Conservation (phyloP, 176 grass and related monocot species). For the Juncus effusus region DNA sequence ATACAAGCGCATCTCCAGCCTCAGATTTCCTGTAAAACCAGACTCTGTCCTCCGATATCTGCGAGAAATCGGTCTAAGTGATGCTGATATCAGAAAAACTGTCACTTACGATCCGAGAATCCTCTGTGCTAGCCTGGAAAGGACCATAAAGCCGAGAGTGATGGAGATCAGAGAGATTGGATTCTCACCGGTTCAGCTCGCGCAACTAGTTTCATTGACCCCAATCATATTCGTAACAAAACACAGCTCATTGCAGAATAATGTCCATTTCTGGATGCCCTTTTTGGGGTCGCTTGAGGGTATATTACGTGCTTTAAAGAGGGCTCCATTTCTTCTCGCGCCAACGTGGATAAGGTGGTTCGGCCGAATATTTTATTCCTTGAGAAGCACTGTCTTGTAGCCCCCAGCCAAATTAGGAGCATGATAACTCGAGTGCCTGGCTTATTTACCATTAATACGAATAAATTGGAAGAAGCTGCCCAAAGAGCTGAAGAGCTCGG, state of each 20-base stretch:
- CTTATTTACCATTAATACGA: background rate
- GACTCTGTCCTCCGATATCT: constrained; percentile 2
- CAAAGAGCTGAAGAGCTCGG: background rate
- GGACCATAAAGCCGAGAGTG: background rate
- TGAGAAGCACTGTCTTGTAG: constrained; percentile 4
- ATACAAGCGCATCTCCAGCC: background rate
- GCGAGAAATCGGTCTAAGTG: background rate
- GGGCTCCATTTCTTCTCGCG: background rate
- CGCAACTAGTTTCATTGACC: background rate
- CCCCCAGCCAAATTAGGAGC: constrained; percentile 19
- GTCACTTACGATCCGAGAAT: background rate
- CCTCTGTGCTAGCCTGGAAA: background rate
- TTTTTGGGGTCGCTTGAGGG: constrained; percentile 6
- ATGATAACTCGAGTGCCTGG: background rate
- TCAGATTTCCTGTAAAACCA: background rate
- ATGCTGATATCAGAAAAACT: background rate
- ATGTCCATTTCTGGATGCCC: constrained; percentile 33
- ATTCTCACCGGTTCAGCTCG: background rate
- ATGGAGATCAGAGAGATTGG: background rate
- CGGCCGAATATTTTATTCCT: constrained; percentile 35
- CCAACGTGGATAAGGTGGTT: constrained; percentile 13
- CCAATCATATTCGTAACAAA: background rate
- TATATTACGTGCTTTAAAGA: constrained; percentile 8
- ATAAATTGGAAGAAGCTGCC: background rate
- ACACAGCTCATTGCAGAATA: background rate